A percentile compares a stretch with the other conserved stretches of the same genome.
These are phyloP conservation scores for Podospora pseudocomata DNA, from an alignment of 495 filamentous ascomycete genomes.

Conservation along the genomic window DNA sequence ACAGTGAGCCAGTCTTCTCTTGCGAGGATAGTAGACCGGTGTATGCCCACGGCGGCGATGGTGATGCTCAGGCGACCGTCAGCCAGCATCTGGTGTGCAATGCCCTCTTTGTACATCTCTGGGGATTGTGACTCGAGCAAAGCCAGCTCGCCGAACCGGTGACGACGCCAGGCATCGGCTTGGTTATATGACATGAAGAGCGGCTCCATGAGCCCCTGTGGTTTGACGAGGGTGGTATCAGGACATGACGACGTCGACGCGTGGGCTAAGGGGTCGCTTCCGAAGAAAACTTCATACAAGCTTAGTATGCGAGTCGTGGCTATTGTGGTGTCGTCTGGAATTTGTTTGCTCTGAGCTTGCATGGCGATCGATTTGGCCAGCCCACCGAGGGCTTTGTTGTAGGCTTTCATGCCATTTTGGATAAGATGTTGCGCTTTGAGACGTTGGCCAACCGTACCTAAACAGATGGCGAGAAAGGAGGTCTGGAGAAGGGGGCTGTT, in stretches of 20 bases:
- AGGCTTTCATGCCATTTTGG: constrained; percentile 6
- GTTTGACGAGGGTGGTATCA: background rate
- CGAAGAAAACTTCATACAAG: constrained; percentile 8
- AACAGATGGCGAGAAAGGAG: constrained; percentile 1
- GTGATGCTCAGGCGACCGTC: constrained; percentile 1
- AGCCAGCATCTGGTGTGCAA: background rate
- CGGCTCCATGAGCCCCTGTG: background rate
- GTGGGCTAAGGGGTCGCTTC: background rate
- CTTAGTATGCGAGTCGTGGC: constrained; percentile 3
- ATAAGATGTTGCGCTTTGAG: background rate
- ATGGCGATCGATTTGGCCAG: background rate
- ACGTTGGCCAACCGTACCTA: background rate
- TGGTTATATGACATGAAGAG: background rate
- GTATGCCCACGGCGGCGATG: background rate
- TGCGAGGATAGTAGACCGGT: background rate
- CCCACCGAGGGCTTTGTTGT: background rate
- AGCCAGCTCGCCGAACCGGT: constrained; percentile 7
- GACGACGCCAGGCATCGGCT: background rate
- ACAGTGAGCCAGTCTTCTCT: constrained; percentile 10
- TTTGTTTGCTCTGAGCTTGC: background rate
- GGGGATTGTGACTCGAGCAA: background rate
- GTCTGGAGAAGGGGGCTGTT: background rate
- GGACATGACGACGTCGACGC: background rate
- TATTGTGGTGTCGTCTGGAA: background rate
- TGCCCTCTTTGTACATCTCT: background rate